Evolutionary conservation across 2,329 filamentous ascomycete genomes (phyloP), one percentile per base, ranked within the genome.

Genomic region (Cephalotrichum gorgonifer): DNA sequence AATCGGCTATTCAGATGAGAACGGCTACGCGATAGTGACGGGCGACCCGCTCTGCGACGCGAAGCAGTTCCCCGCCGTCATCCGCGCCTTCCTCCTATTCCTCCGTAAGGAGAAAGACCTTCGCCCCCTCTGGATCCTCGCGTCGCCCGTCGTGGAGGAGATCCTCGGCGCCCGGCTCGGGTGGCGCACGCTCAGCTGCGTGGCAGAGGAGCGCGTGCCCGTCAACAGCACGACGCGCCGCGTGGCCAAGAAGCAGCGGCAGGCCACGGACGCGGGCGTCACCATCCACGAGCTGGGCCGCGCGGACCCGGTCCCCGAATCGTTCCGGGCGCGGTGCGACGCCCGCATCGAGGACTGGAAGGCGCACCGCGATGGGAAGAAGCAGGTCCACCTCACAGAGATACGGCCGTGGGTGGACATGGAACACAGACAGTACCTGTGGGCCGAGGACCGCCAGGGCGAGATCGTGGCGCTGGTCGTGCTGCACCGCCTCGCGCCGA

Each of bases 151-250:
- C 1, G 77, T 87, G 3, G 87, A 95, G 62, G 83, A 86, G 55
- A 81, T 93, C 12, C 78, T 96, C 3, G 88, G 86, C 20, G 76
- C 80, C 50, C 85, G 85, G 56, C 78, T 93, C 54, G 84, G 86
- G 58, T 96, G 89, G 89, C 84, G 89, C 50, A 93, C 86, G 6
- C 76, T 96, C 54, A 91, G 86, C 33, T 91, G 89, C 58, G 87
- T 86, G 8, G 87, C 88, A 28, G 90, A 96, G 68, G 88, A 95
- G 69, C 86, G 89, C 47, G 80, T 95, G 6, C 83, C 94, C 55
- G 83, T 87, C 2, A 80, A 86, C 62, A 85, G 85, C 62, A 72
- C 76, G 28, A 79, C 80, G 0, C 74, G 77, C n/a, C 74, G 86
- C 6, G 77, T 81, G 31, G 35, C 35, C 35, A 80, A 85, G 61